A percentile compares a stretch with the other conserved stretches of the same genome.
These are phyloP conservation scores for Fusarium longipes DNA, from an alignment of 2,329 filamentous ascomycete species.

Conservation along the genomic window DNA sequence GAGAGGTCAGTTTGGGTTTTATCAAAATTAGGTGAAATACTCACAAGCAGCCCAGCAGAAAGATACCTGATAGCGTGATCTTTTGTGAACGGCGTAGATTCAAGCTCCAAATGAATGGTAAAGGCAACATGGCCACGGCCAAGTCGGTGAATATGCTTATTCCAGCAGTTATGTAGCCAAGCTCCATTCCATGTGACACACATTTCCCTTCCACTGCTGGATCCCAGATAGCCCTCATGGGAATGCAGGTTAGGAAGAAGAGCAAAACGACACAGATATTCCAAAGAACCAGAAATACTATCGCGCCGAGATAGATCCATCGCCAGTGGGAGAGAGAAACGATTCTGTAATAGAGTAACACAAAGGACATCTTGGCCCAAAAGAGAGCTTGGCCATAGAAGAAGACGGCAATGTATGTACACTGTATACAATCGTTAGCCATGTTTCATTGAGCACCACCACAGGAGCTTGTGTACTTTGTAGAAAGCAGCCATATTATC, in stretches of 20 bases:
- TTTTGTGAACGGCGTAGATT: constrained; percentile 27
- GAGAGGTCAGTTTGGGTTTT: rapidly evolving
- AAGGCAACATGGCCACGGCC: constrained; percentile 19
- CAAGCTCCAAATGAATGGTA: constrained; percentile 29
- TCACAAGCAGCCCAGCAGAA: constrained; percentile 34
- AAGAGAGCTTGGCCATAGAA: constrained; percentile 18
- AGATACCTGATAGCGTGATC: constrained; percentile 10
- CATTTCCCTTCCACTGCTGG: constrained; percentile 1
- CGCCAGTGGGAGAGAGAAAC: constrained; percentile 22
- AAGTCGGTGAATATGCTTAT: constrained; percentile 35
- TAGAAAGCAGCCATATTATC: neutral
- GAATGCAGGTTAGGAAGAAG: constrained; percentile 21
- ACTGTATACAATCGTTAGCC: constrained; percentile 4
- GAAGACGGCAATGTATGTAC: constrained; percentile 20
- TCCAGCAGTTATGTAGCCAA: constrained; percentile 2
- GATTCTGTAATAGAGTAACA: constrained; percentile 35
- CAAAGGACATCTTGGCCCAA: constrained; percentile 29
- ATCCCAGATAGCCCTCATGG: constrained; percentile 23
- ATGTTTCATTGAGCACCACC: rapidly evolving
- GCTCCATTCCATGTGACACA: neutral
- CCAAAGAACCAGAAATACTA: constrained; percentile 19
- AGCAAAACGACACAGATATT: neutral
- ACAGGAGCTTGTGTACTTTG: constrained; percentile 3
- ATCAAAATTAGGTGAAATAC: rapidly evolving
- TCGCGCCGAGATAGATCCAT: neutral